Evolutionary conservation across 176 grass and related monocot genomes (phyloP), one percentile per base, ranked within the genome.

Genomic region (Rhynchospora pubera): DNA sequence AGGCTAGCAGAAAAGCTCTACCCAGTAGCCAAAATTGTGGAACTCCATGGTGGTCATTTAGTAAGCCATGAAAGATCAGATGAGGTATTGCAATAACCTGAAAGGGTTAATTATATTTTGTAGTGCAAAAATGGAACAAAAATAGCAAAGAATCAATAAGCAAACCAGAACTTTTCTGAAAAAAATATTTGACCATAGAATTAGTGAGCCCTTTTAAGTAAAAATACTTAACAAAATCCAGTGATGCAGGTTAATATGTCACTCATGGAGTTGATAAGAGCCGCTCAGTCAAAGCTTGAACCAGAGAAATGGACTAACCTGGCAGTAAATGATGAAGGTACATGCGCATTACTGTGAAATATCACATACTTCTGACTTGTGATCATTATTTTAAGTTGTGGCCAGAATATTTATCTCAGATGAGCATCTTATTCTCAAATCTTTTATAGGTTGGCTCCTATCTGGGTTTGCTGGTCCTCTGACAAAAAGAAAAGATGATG

Each of bases 1-100:
- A 96, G 52, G 56, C 84, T 96, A 57, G 90, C 88, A 18, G 86
- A 87, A 64, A 96, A 91, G 68, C 88, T 96, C 10, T 87, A 87
- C 61, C 93, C 88, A 77, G 82, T 85, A 53, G 90, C 93, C 47
- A 90, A 85, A 80, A 65, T 96, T 62, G 75, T 96, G 8, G 93
- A 96, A 84, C 88, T 96, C 84, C 88, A 90, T 44, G 93, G 93
- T 9, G 86, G 84, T 43, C 93, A 96, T 88, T 67, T 96, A 57
- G 88, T 96, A 46, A 84, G 84, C 61, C 90, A 96, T 89, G 90
- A 96, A 89, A 92, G 86, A 81, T 61, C 84, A 44, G 79, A 75
- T 66, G 90, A 92, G 88, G 93, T 95, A 85, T 80, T 53, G 39
- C 9, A 22, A 9, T n/a, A 62, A 47, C 44, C 48, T 14, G 14